A percentile compares a stretch with the other conserved stretches of the same genome.
These are phyloP conservation scores for Penicillium subrubescens DNA, from an alignment of 495 filamentous ascomycete genomes.

Conservation along the genomic window DNA sequence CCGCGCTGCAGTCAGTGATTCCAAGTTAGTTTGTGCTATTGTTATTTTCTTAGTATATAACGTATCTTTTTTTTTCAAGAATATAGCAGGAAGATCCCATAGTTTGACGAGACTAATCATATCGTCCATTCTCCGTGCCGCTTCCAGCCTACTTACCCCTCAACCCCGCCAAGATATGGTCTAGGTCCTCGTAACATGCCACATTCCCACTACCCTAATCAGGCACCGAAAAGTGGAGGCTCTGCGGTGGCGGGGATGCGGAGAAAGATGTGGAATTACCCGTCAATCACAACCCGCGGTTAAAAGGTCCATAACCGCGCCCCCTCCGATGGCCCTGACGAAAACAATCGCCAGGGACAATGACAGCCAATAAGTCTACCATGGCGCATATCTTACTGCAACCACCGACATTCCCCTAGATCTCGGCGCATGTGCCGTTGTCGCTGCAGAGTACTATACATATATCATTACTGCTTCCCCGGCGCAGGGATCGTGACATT, in stretches of 20 bases:
- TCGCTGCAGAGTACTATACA: background rate
- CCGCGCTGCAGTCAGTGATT: background rate
- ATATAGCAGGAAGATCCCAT: too few relatives aligned
- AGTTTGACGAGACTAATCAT: too few relatives aligned
- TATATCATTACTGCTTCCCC: background rate
- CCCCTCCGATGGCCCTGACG: background rate
- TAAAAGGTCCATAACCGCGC: background rate
- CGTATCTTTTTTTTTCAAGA: background rate
- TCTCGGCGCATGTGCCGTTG: background rate
- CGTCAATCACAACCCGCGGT: slow-evolving; percentile 22
- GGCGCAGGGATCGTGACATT: slow-evolving; percentile 1
- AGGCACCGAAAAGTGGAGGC: slow-evolving; percentile 15
- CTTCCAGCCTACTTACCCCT: too few relatives aligned
- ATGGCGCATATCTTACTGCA: background rate
- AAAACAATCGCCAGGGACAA: slow-evolving; percentile 4
- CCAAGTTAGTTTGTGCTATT: background rate
- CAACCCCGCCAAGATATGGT: background rate
- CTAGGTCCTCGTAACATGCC: background rate
- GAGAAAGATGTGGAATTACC: slow-evolving; percentile 18
- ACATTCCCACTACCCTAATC: background rate
- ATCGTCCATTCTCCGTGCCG: too few relatives aligned
- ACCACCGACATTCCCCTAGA: background rate
- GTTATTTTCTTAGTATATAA: too few relatives aligned
- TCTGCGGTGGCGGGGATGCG: slow-evolving; percentile 18
- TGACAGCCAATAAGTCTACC: background rate